phyloP scores from a whole-genome alignment of 768 basidiomycete species.

The Pulveroboletus sp. region DNA sequence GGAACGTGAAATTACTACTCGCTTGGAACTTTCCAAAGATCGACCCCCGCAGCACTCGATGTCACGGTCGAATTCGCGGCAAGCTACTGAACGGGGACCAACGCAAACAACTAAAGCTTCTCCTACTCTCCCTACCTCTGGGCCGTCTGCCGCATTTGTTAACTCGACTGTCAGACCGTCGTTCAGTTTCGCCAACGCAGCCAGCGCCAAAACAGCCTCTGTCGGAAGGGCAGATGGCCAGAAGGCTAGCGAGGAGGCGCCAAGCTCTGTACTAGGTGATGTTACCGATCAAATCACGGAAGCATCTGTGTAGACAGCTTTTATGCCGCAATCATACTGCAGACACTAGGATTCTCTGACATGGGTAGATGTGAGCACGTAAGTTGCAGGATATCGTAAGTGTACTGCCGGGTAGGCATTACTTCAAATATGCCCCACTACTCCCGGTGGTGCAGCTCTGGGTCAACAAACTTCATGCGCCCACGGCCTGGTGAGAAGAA shows the following conservation, averaged over 20 bases:
- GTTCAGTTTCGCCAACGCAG: conserved; percentile 81
- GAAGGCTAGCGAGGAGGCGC: conserved; percentile 8
- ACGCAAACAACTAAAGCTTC: conserved; percentile 31
- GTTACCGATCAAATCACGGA: conserved; percentile 17
- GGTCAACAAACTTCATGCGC: conserved; percentile 65
- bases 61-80: conserved; percentile 48
- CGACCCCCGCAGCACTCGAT: conserved; percentile 37
- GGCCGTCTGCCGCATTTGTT: conserved; percentile 29
- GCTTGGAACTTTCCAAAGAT: conserved; percentile 44
- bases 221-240: conserved; percentile 17
- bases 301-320: conserved; percentile 14
- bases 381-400: conserved; percentile 1
- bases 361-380: background rate
- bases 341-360: conserved; percentile 3
- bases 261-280: conserved; percentile 2
- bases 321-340: conserved; percentile 15
- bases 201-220: conserved; percentile 35
- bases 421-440: conserved; percentile 4
- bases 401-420: background rate
- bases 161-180: conserved; percentile 44
- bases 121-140: conserved; percentile 25
- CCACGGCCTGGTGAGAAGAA: conserved; percentile 46
- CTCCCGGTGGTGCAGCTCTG: conserved; percentile 40
- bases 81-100: conserved; percentile 42
- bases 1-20: conserved; percentile 72